Conservation (phyloP, 139 green algal genomes). For the Chlorella sp. region DNA sequence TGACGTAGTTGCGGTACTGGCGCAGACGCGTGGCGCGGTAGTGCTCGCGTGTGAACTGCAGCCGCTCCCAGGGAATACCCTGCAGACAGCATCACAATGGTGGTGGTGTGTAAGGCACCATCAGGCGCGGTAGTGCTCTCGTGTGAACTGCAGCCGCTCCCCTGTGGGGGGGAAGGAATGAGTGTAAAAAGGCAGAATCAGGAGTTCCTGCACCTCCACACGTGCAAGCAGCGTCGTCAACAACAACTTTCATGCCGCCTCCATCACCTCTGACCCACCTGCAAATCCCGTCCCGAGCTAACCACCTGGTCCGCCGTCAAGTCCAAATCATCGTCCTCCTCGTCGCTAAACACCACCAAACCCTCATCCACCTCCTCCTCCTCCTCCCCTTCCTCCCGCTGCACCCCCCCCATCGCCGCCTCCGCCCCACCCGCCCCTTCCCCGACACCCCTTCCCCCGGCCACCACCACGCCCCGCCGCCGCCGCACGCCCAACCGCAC, state of each 20-base stretch:
- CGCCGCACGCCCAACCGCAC: too few relatives aligned
- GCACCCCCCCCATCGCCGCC: too few relatives aligned
- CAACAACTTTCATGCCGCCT: too few relatives aligned
- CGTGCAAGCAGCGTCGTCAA: too few relatives aligned
- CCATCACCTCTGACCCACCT: too few relatives aligned
- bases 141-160: conserved; percentile 68
- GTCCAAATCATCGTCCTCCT: not conserved
- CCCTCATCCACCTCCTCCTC: not conserved
- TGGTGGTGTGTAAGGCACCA: too few relatives aligned
- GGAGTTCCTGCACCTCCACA: too few relatives aligned
- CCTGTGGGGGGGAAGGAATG: too few relatives aligned
- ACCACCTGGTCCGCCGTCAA: not conserved
- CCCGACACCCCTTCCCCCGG: too few relatives aligned
- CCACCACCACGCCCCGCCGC: too few relatives aligned
- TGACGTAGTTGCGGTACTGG: conserved; percentile 87
- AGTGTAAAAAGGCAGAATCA: too few relatives aligned
- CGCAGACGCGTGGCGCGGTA: conserved; percentile 57
- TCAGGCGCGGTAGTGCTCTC: conserved; percentile 60
- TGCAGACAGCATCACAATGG: conserved; percentile 21
- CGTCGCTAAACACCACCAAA: not conserved
- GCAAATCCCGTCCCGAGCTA: not conserved
- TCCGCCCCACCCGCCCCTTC: not conserved
- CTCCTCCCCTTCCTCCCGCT: not conserved
- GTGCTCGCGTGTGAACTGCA: conserved; percentile 62
- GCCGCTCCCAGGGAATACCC: conserved; percentile 81